These are phyloP conservation scores for Metarhizium brunneum DNA, from an alignment of 2,329 filamentous ascomycete genomes.

Conservation along the genomic window DNA sequence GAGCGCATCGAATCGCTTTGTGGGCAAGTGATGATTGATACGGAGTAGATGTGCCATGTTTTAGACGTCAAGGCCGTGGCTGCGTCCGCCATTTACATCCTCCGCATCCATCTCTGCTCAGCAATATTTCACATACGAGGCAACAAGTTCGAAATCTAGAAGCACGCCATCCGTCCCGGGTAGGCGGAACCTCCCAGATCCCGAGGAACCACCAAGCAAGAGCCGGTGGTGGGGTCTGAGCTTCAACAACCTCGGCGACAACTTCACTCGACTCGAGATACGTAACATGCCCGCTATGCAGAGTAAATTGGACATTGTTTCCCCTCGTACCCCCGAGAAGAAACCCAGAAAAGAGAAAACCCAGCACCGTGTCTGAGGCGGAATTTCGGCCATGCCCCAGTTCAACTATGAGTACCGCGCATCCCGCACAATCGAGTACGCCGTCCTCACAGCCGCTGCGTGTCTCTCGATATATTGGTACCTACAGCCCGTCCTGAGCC, in stretches of 20 bases:
- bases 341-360: background rate
- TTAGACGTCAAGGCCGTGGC: too few relatives aligned
- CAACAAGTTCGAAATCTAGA: background rate
- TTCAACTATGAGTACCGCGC: conserved; percentile 4
- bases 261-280: too few relatives aligned
- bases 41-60: too few relatives aligned
- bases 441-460: conserved; percentile 12
- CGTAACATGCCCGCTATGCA: background rate
- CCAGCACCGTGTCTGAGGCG: background rate
- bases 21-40: too few relatives aligned
- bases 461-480: conserved; percentile 27
- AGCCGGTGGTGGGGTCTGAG: background rate
- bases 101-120: too few relatives aligned
- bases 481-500: conserved; percentile 14
- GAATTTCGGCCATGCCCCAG: conserved; percentile 2
- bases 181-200: background rate
- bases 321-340: background rate
- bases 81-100: too few relatives aligned
- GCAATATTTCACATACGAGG: too few relatives aligned
- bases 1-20: too few relatives aligned
- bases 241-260: background rate
- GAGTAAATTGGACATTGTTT: too few relatives aligned
- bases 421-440: conserved; percentile 4
- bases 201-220: background rate
- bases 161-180: background rate